These are phyloP conservation scores for Gleditsia sinensis DNA, from an alignment of 306 rosid species.

Conservation along the genomic window DNA sequence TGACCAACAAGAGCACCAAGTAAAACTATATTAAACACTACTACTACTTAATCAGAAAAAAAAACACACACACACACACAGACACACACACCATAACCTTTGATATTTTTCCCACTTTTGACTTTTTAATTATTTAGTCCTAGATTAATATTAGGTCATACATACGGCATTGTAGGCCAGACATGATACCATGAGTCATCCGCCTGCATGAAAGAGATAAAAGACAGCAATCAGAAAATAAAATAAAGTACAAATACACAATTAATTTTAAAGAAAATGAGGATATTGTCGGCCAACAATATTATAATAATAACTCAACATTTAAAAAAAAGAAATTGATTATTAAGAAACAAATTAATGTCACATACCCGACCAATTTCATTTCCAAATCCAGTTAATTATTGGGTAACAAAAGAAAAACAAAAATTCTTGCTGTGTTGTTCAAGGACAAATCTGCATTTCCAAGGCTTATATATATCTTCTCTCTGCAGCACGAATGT, in stretches of 20 bases:
- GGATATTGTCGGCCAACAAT: constrained; percentile 44
- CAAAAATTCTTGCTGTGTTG: constrained; percentile 16
- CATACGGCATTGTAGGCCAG: neutral
- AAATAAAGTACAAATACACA: neutral
- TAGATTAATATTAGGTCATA: neutral
- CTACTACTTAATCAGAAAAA: too few species aligned
- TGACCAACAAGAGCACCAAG: neutral
- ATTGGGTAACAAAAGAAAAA: neutral
- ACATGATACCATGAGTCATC: constrained; percentile 2
- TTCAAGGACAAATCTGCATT: constrained; percentile 32
- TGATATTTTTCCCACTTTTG: neutral
- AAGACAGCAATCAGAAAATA: neutral
- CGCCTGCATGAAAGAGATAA: constrained; percentile 2
- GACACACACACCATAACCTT: neutral
- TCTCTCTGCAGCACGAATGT: neutral
- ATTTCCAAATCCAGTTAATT: constrained; percentile 3
- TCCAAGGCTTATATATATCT: constrained; percentile 13
- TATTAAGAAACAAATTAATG: constrained; percentile 1
- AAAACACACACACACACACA: too few species aligned
- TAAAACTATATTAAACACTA: neutral
- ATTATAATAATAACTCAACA: neutral
- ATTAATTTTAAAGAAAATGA: neutral
- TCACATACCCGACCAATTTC: constrained; percentile 15
- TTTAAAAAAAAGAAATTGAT: neutral
- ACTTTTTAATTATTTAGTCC: neutral